Evolutionary conservation across 202 grass and related monocot genomes (phyloP).

Genomic region (Cymbopogon flexuosus): DNA sequence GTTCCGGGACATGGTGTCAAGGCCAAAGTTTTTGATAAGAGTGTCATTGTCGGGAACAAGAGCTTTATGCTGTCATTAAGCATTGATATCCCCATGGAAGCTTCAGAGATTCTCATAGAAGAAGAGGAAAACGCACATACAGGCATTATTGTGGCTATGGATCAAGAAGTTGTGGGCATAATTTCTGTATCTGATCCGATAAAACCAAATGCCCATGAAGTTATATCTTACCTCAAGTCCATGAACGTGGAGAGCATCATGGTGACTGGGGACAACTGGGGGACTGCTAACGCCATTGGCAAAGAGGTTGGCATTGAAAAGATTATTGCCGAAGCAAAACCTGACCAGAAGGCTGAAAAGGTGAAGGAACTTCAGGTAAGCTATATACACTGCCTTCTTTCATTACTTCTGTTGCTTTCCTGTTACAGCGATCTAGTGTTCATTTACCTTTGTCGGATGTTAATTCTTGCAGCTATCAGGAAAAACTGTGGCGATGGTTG

Average conservation of each 20-base stretch:
- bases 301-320: slow-evolving; percentile 77
- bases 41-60: slow-evolving; percentile 74
- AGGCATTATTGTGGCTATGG: slow-evolving; percentile 67
- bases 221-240: slow-evolving; percentile 70
- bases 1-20: slow-evolving; percentile 75
- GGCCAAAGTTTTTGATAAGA: slow-evolving; percentile 46
- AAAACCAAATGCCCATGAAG: slow-evolving; percentile 63
- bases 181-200: slow-evolving; percentile 85
- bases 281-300: slow-evolving; percentile 81
- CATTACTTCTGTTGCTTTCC: too few species aligned
- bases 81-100: slow-evolving; percentile 54
- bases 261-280: slow-evolving; percentile 98
- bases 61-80: slow-evolving; percentile 63
- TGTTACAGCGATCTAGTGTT: not conserved
- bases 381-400: too few species aligned
- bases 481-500: slow-evolving; percentile 81
- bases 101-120: slow-evolving; percentile 63
- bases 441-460: not conserved
- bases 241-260: slow-evolving; percentile 94
- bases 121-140: slow-evolving; percentile 67
- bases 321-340: slow-evolving; percentile 69
- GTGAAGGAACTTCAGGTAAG: slow-evolving; percentile 92
- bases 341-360: slow-evolving; percentile 80
- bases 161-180: slow-evolving; percentile 60
- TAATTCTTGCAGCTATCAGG: slow-evolving; percentile 52